These are phyloP conservation scores for Ajuga chamaepitys DNA, from an alignment of 257 asterid genomes.

Conservation along the genomic window DNA sequence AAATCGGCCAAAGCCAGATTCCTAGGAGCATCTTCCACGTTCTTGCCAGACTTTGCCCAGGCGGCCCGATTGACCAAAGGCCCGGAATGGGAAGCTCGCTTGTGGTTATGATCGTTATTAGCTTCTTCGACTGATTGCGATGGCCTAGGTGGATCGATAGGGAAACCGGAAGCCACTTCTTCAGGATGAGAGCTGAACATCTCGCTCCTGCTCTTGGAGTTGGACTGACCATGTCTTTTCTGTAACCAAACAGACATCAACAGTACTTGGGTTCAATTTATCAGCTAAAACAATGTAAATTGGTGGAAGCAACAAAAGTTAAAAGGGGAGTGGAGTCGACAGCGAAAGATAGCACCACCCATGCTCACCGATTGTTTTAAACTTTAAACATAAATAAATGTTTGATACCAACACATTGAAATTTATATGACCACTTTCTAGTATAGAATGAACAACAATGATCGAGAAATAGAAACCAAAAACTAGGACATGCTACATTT, in stretches of 20 bases:
- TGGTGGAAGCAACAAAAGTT: no score
- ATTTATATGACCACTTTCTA: no score
- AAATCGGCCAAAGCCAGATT: slow-evolving; percentile 49
- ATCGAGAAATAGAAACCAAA: neutral
- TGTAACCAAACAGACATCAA: slow-evolving; percentile 25
- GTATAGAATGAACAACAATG: no score
- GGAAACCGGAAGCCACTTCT: slow-evolving; percentile 90
- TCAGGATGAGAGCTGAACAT: slow-evolving; percentile 87
- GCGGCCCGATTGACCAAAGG: slow-evolving; percentile 86
- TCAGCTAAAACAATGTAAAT: neutral
- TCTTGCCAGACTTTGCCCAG: slow-evolving; percentile 73
- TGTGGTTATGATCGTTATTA: slow-evolving; percentile 43
- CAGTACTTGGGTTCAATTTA: neutral
- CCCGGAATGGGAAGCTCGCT: slow-evolving; percentile 92
- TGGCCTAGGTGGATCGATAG: slow-evolving; percentile 89
- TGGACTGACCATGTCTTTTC: slow-evolving; percentile 75
- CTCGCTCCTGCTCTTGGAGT: slow-evolving; percentile 93
- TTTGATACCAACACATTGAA: no score
- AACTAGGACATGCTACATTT: neutral
- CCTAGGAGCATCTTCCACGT: slow-evolving; percentile 58
- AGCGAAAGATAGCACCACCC: no score
- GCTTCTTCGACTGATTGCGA: slow-evolving; percentile 60
- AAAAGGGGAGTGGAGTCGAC: no score
- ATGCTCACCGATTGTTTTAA: no score
- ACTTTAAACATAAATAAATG: no score